Evolutionary conservation across 2,329 filamentous ascomycete genomes (phyloP).

Genomic region (Alternaria gaisen): DNA sequence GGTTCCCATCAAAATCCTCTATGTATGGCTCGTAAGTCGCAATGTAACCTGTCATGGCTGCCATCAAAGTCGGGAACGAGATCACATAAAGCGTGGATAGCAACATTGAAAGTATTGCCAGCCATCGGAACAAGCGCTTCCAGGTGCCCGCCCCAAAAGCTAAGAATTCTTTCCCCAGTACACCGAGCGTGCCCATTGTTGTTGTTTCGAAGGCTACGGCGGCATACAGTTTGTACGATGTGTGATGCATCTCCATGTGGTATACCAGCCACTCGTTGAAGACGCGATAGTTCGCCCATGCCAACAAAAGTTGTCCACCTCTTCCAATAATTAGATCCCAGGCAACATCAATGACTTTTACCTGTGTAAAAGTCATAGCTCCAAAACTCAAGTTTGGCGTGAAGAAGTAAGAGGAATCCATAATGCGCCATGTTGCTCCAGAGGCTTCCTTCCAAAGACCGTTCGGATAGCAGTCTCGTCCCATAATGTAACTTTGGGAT

Average conservation of each 20-base stretch:
- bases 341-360: slow-evolving; percentile 50
- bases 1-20: slow-evolving; percentile 32
- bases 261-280: slow-evolving; percentile 50
- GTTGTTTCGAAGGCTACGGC: slow-evolving; percentile 42
- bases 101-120: slow-evolving; percentile 42
- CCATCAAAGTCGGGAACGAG: slow-evolving; percentile 49
- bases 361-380: slow-evolving; percentile 46
- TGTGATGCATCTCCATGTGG: slow-evolving; percentile 46
- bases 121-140: slow-evolving; percentile 45
- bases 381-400: slow-evolving; percentile 45
- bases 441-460: slow-evolving; percentile 40
- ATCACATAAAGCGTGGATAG: slow-evolving; percentile 47
- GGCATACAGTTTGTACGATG: slow-evolving; percentile 43
- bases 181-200: slow-evolving; percentile 41
- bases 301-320: slow-evolving; percentile 46
- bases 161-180: slow-evolving; percentile 41
- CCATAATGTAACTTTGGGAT: slow-evolving; percentile 37
- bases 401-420: slow-evolving; percentile 48
- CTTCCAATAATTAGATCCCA: slow-evolving; percentile 52
- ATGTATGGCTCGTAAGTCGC: slow-evolving; percentile 41
- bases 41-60: slow-evolving; percentile 53
- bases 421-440: slow-evolving; percentile 46
- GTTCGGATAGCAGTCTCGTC: slow-evolving; percentile 44
- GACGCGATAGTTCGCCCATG: slow-evolving; percentile 48
- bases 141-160: slow-evolving; percentile 33